These are phyloP conservation scores for Leccinum sublutescens DNA, from an alignment of 768 basidiomycete species.

Conservation along the genomic window DNA sequence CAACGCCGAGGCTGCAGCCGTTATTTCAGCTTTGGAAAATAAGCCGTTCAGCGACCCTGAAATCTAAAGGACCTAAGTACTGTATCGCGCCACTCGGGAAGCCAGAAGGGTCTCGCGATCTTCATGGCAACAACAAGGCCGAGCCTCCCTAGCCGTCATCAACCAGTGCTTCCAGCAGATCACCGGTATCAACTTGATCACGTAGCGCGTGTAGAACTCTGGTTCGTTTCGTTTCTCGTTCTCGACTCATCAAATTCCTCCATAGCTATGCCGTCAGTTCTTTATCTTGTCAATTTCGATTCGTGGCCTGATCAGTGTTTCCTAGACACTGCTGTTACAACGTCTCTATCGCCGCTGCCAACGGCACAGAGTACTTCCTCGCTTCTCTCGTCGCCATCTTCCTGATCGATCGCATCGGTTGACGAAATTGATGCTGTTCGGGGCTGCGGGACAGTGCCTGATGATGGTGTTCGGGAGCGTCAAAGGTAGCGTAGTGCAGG, in stretches of 20 bases:
- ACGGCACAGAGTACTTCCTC: constrained; percentile 70
- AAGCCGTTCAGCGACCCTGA: constrained; percentile 44
- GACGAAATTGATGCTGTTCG: constrained; percentile 72
- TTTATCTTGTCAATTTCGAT: background rate
- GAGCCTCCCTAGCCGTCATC: constrained; percentile 52
- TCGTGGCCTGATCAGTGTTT: background rate
- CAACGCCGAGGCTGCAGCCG: constrained; percentile 54
- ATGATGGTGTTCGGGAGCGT: constrained; percentile 62
- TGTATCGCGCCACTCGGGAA: constrained; percentile 47
- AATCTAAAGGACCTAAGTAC: constrained; percentile 46
- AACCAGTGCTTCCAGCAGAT: constrained; percentile 72
- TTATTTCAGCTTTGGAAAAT: constrained; percentile 61
- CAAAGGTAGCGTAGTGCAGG: constrained; percentile 45
- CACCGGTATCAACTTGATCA: constrained; percentile 65
- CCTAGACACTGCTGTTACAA: constrained; percentile 52
- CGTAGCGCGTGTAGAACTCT: constrained; percentile 44
- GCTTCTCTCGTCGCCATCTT: constrained; percentile 71
- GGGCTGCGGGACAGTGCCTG: constrained; percentile 56
- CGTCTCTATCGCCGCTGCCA: constrained; percentile 62
- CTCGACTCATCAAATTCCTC: constrained; percentile 16
- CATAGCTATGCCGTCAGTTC: constrained; percentile 33
- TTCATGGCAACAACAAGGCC: constrained; percentile 8
- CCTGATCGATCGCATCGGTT: constrained; percentile 70
- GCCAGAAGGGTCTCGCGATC: constrained; percentile 28
- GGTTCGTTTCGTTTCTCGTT: constrained; percentile 2